Base-by-base conservation (phyloP, 1,139 yeast species). In the Schwanniomyces etchellsii region DNA sequence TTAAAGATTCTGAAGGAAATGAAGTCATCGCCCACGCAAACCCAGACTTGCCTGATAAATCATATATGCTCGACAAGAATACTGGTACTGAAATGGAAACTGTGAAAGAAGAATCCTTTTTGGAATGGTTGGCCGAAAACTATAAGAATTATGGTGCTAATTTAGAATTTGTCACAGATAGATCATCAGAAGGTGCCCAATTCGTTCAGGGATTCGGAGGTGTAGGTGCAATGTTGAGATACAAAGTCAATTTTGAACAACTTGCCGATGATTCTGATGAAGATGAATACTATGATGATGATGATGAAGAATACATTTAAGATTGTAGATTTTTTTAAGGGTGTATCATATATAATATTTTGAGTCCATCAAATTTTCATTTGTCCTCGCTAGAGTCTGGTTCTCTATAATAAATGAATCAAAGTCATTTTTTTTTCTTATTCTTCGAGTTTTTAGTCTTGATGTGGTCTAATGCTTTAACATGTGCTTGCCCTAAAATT, bases 191-290 rank as follows among this genome's bases (percentile, higher is more conserved):
- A 64, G 98, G 98, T 68, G 95, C 97, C 28, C 98, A 91, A 68
- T 91, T 91, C 60, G 94, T 83, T 39, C 84, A 81, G 52, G 98
- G 98, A 38, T 91, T 91, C 52, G 98, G 98, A 81, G 98, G 98
- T 67, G 77, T 91, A 45, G 98, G 98, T 59, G 96, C 96, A 36
- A 59, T 91, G 51, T 72, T 91, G 59, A 86, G 98, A 69, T 91
- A 91, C 66, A 88, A 88, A 65, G 93, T 91, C 47, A 91, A 91
- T 67, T 91, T 91, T 53, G 98, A 91, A 56, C 96, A 86, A 69
- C 75, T 91, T 58, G 83, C 66, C 29, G 95, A 88, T 36, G 96
- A 85, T 43, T 76, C 84, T 37, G 95, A 84, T 42, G 95, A 85
- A 50, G 74, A 67, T 44, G 95, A 86, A 57, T 88, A 84, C 59